Evolutionary conservation across 140 eudicot genomes (phyloP).

Genomic region (Cichorium intybus): DNA sequence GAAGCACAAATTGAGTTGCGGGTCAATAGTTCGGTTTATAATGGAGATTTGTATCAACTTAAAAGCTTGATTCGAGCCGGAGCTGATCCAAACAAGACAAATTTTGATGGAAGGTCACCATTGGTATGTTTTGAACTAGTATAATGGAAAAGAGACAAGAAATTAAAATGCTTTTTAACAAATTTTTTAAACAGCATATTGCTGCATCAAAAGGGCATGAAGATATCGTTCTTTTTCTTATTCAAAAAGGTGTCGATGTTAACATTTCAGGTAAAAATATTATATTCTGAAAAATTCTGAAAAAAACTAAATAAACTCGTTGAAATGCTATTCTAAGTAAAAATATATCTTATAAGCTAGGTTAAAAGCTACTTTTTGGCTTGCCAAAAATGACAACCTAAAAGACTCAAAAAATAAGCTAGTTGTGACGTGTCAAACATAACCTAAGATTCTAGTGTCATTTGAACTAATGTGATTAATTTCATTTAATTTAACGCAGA

Average conservation of each 20-base stretch:
- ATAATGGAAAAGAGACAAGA: too few relatives aligned
- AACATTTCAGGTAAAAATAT: constrained; percentile 44
- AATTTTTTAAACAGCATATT: constrained; percentile 71
- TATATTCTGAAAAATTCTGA: background rate
- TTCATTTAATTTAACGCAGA: constrained; percentile 38
- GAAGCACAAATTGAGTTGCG: constrained; percentile 84
- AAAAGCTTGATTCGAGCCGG: constrained; percentile 77
- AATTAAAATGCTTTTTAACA: too few relatives aligned
- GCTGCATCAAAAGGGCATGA: constrained; percentile 87
- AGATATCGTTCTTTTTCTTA: constrained; percentile 55
- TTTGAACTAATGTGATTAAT: background rate
- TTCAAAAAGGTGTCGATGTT: constrained; percentile 63
- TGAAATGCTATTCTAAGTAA: too few relatives aligned
- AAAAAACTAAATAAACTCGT: too few relatives aligned
- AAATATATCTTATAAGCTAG: too few relatives aligned
- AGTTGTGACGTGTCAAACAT: too few relatives aligned
- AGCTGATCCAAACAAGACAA: constrained; percentile 81
- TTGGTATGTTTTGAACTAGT: constrained; percentile 70
- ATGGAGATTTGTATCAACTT: constrained; percentile 74
- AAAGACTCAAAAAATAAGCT: too few relatives aligned
- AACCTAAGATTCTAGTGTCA: background rate
- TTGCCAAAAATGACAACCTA: too few relatives aligned
- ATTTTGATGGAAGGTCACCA: constrained; percentile 87
- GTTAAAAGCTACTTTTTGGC: too few relatives aligned
- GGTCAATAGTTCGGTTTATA: constrained; percentile 75